Conservation (phyloP, 2,329 filamentous ascomycete species). For the Mycocentrospora acerina region DNA sequence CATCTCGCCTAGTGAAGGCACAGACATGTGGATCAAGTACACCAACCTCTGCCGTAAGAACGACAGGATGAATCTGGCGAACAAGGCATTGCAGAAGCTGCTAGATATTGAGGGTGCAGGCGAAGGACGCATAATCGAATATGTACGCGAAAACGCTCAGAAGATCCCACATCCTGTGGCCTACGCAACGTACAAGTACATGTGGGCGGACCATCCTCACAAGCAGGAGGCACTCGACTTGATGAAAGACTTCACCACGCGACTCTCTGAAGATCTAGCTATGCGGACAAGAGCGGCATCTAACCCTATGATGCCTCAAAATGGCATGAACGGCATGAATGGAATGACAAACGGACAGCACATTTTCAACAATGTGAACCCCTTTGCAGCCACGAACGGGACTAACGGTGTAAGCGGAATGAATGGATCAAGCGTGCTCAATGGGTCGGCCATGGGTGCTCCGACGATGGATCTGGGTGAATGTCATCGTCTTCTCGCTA, state of each 20-base stretch:
- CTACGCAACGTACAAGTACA: slow-evolving; percentile 96
- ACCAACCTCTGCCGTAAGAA: slow-evolving; percentile 98
- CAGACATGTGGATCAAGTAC: slow-evolving; percentile 99
- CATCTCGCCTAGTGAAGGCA: slow-evolving; percentile 87
- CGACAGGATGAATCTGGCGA: slow-evolving; percentile 87
- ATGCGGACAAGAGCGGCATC: slow-evolving; percentile 38
- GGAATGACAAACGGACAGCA: slow-evolving; percentile 47
- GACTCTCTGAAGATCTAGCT: slow-evolving; percentile 61
- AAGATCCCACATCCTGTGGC: slow-evolving; percentile 74
- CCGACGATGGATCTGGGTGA: slow-evolving; percentile 51
- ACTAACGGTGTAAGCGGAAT: slow-evolving; percentile 51
- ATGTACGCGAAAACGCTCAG: slow-evolving; percentile 38
- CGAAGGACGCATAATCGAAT: slow-evolving; percentile 34
- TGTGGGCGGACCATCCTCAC: slow-evolving; percentile 72
- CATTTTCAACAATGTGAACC: slow-evolving; percentile 35
- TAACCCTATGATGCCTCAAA: slow-evolving; percentile 38
- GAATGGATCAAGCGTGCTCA: slow-evolving; percentile 36
- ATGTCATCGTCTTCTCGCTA: slow-evolving; percentile 74
- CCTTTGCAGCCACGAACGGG: slow-evolving; percentile 49
- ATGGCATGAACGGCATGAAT: slow-evolving; percentile 48
- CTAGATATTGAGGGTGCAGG: slow-evolving; percentile 52
- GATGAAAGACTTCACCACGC: slow-evolving; percentile 62
- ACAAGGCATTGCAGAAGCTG: slow-evolving; percentile 91
- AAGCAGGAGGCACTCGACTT: slow-evolving; percentile 52
- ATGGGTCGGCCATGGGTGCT: slow-evolving; percentile 24